Conservation (phyloP, 305 asterid species). For the Solanum hybrid region DNA sequence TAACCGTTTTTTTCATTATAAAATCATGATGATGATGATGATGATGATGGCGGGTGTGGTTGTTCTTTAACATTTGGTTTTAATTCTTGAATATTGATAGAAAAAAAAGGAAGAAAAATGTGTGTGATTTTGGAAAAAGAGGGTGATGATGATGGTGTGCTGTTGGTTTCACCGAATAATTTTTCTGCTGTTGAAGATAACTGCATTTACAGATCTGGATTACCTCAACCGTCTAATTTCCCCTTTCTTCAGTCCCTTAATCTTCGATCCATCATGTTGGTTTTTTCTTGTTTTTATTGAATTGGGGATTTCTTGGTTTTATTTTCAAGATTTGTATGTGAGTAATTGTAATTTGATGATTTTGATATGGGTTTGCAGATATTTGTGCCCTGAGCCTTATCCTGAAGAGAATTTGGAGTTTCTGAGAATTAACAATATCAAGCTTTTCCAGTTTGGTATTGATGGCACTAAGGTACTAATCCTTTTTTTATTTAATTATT, state of each 20-base stretch:
- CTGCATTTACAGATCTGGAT: slow-evolving; percentile 40
- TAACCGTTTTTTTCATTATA: background rate
- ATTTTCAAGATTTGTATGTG: background rate
- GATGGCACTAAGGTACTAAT: slow-evolving; percentile 47
- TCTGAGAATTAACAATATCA: slow-evolving; percentile 48
- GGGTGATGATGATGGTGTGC: background rate
- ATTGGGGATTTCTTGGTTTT: background rate
- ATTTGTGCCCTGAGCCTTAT: slow-evolving; percentile 71
- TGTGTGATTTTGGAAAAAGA: slow-evolving; percentile 1
- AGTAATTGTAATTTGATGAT: background rate
- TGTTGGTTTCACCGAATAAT: background rate
- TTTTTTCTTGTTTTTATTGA: background rate
- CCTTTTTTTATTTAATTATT: background rate
- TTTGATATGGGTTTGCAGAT: slow-evolving; percentile 27
- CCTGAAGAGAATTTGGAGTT: slow-evolving; percentile 59
- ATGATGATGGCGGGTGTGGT: background rate
- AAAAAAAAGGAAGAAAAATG: background rate
- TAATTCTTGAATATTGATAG: background rate
- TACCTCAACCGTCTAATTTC: slow-evolving; percentile 59
- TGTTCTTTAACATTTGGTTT: background rate
- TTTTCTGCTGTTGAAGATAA: slow-evolving; percentile 10
- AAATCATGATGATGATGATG: background rate
- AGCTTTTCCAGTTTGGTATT: slow-evolving; percentile 64
- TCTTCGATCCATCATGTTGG: slow-evolving; percentile 63
- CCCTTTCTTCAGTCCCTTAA: slow-evolving; percentile 49